Conservation (phyloP, 2,329 filamentous ascomycete genomes). For the Emmonsia crescens region DNA sequence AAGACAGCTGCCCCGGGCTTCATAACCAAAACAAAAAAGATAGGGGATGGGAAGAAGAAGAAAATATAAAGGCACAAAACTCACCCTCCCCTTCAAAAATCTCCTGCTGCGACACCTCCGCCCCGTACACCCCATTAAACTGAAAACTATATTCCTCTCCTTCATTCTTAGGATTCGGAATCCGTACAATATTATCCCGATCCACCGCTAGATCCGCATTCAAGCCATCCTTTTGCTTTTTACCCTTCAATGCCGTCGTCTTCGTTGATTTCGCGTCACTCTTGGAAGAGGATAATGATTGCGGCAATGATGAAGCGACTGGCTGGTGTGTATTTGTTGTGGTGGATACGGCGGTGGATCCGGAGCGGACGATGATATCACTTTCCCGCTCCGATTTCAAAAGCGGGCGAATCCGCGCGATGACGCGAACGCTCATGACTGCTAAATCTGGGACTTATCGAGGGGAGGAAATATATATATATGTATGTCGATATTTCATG, state of each 20-base stretch:
- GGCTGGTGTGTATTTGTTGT: background rate
- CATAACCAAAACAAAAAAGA: background rate
- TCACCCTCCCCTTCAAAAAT: slow-evolving; percentile 82
- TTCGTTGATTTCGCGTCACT: slow-evolving; percentile 11
- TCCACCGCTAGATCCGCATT: slow-evolving; percentile 26
- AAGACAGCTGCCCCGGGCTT: background rate
- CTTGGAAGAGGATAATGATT: slow-evolving; percentile 8
- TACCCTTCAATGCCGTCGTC: slow-evolving; percentile 14
- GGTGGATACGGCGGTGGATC: slow-evolving; percentile 26
- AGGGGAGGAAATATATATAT: background rate
- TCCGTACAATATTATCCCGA: slow-evolving; percentile 61
- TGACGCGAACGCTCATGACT: slow-evolving; percentile 58
- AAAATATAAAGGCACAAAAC: slow-evolving; percentile 16
- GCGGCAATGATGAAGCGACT: background rate
- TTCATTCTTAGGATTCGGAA: slow-evolving; percentile 90
- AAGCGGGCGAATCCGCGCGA: slow-evolving; percentile 81
- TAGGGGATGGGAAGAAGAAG: background rate
- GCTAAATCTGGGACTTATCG: background rate
- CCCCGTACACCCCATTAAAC: slow-evolving; percentile 87
- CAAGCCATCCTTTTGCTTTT: slow-evolving; percentile 18
- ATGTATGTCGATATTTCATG: background rate
- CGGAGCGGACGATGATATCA: slow-evolving; percentile 73
- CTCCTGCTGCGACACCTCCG: slow-evolving; percentile 67
- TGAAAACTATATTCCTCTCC: slow-evolving; percentile 85
- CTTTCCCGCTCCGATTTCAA: slow-evolving; percentile 75